Base-by-base conservation (phyloP, 2,329 filamentous ascomycete genomes). In the Ophiocordyceps camponoti-leonardi region DNA sequence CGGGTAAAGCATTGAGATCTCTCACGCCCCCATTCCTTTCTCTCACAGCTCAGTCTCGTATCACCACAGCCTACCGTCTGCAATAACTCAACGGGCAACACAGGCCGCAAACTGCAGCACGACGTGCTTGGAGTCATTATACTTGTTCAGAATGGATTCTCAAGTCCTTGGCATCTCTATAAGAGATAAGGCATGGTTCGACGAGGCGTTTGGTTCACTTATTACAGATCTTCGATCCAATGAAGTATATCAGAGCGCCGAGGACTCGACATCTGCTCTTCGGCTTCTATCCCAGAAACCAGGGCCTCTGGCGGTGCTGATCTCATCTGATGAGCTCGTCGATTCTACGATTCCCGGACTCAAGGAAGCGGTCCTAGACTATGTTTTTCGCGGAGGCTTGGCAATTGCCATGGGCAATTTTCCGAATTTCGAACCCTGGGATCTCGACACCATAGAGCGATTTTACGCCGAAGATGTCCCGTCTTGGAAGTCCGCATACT, bases 391-490 rank as follows among this genome's bases (percentile, higher is more conserved):
- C 3, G 42, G 53, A 12, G 47, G 49, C 16, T 49, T 44, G 14
- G 45, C 40, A 12, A 42, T 53, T 4, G 45, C 52, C 41, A 52
- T 53, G 47, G 47, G 46, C 22, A 49, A 49, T 41, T 56, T 55
- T 23, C 20, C 49, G 12, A 28, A 31, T 13, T 49, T 51, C 20
- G 45, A 22, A n/a, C 44, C 22, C n/a, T n/a, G n/a, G n/a, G n/a
- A n/a, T n/a, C n/a, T n/a, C 6, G 1, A 22, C 41, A 22, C 33
- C 11, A 47, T 51, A 3, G 46, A 48, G 43, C 48, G 50, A 18
- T 55, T 54, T 50, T 58, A 53, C 47, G 40, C 30, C 13, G 50
- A 51, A 41, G 45, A 50, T 31, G 53, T 50, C 22, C 47, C 59
- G 33, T 50, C 47, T 1, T 56, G 55, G 56, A 47, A 49, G 33